These are phyloP conservation scores for Exophiala sideris DNA, from an alignment of 2,329 filamentous ascomycete genomes.

Conservation along the genomic window DNA sequence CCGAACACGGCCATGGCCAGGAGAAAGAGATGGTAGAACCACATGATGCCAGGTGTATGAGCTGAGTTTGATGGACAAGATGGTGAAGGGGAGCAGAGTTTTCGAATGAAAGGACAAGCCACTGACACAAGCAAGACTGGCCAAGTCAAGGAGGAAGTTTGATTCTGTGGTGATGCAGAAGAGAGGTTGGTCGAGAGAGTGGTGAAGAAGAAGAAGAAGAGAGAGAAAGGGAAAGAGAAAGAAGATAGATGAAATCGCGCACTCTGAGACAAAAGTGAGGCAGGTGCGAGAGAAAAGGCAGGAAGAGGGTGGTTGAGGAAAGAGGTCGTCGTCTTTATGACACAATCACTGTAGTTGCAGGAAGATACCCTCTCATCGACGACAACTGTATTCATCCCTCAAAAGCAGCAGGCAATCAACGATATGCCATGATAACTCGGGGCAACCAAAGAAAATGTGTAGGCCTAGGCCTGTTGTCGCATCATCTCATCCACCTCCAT, in stretches of 20 bases:
- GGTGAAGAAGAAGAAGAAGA: constrained; percentile 5
- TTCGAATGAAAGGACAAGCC: not conserved
- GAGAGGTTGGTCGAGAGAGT: not conserved
- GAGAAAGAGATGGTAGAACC: constrained; percentile 10
- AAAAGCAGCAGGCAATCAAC: too few relatives aligned
- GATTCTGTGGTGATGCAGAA: not conserved
- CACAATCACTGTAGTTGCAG: not conserved
- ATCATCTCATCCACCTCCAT: too few relatives aligned
- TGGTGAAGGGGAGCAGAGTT: not conserved
- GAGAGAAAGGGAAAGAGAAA: not conserved
- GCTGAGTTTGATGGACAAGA: constrained; percentile 3
- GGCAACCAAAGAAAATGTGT: too few relatives aligned
- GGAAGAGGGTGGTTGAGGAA: not conserved
- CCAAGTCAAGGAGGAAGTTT: not conserved
- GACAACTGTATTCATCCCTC: not conserved
- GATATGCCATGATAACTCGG: too few relatives aligned
- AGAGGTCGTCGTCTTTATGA: not conserved
- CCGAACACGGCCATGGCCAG: constrained; percentile 10
- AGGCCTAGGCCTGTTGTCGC: too few relatives aligned
- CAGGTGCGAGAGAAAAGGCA: not conserved
- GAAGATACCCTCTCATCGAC: not conserved
- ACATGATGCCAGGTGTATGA: constrained; percentile 7
- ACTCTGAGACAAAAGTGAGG: not conserved
- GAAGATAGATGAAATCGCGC: not conserved
- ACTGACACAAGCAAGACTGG: not conserved